Base-by-base conservation (phyloP, 176 grass and related monocot species). In the Themeda triandra region DNA sequence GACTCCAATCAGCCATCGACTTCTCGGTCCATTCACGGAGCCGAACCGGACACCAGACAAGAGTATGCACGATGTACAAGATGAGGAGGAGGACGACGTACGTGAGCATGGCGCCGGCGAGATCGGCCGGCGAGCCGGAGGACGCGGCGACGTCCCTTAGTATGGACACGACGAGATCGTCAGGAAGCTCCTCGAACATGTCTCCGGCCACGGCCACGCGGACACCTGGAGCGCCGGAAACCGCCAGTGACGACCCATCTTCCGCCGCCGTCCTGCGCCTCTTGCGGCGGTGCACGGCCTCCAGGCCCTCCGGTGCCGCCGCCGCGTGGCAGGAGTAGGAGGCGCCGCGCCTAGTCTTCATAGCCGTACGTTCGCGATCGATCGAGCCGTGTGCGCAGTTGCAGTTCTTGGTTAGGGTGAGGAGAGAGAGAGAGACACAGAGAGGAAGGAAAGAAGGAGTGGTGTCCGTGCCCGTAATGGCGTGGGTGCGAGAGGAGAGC, bases 151-250 rank as follows among this genome's bases (percentile, higher is more conserved):
- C 92, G 64, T 90, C 83, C 41, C 66, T 78, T 5, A 98, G 87
- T 13, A 98, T 88, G 4, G 87, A 92, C 36, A 95, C 54, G 62
- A 98, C 80, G 10, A 98, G 75, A 48, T 98, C 96, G 69, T 95
- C 91, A 3, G 89, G 90, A 9, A 98, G 83, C 40, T 73, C 85
- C 9, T 95, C 89, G 18, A 98, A 98, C 56, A 78, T 64, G 66
- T 98, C 86, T 3, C 66, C 4, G 9, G 37, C 37, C 6, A 4
- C 42, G 0, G 10, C 64, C 19, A 24, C 10, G 40, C 18, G 42
- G 67, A 18, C 69, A 12, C 12, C 83, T 13, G 28, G 24, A 13
- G 28, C 10, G 9, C 6, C 75, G n/a, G 14, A 39, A 6, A 27
- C 28, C 32, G 18, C 73, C 54, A 66, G 27, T 21, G 5, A 32